A percentile compares a stretch with the other conserved stretches of the same genome.
Evolutionary conservation across 306 rosid species (phyloP).

Genomic region (Vigna mungo): DNA sequence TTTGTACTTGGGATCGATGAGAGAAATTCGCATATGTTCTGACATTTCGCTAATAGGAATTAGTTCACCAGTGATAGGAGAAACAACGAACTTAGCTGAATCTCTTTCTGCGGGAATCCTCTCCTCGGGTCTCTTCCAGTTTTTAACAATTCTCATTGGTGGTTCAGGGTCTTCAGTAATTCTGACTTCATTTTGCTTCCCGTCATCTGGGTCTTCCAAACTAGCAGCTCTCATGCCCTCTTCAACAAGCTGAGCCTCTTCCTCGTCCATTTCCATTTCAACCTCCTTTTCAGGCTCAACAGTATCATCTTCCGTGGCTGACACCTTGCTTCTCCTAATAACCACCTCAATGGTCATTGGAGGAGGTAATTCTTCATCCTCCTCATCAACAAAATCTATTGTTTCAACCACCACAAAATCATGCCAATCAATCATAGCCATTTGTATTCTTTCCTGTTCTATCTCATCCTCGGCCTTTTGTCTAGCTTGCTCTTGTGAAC

Average conservation of each 20-base stretch:
- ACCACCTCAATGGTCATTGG: conserved; percentile 98
- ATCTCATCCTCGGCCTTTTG: conserved; percentile 94
- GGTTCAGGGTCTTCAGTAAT: conserved; percentile 77
- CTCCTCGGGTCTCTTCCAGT: conserved; percentile 99
- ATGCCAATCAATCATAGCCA: conserved; percentile 99
- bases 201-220: conserved; percentile 75
- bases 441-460: conserved; percentile 89
- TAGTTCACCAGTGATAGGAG: conserved; percentile 92
- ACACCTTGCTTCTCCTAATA: conserved; percentile 84
- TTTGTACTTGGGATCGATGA: conserved; percentile 96
- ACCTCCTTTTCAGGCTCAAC: conserved; percentile 88
- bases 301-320: conserved; percentile 74
- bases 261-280: conserved; percentile 99
- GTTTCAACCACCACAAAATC: conserved; percentile 97
- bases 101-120: conserved; percentile 85
- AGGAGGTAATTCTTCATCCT: conserved; percentile 93
- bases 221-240: conserved; percentile 87
- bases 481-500: conserved; percentile 95
- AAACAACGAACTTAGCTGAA: conserved; percentile 82
- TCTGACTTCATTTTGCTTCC: conserved; percentile 63
- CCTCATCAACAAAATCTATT: conserved; percentile 93
- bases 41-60: conserved; percentile 93
- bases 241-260: conserved; percentile 92
- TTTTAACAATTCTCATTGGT: conserved; percentile 95
- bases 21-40: conserved; percentile 96